These are phyloP conservation scores for Vanrija pseudolonga DNA, from an alignment of 1,284 basidiomycete genomes.

Conservation along the genomic window DNA sequence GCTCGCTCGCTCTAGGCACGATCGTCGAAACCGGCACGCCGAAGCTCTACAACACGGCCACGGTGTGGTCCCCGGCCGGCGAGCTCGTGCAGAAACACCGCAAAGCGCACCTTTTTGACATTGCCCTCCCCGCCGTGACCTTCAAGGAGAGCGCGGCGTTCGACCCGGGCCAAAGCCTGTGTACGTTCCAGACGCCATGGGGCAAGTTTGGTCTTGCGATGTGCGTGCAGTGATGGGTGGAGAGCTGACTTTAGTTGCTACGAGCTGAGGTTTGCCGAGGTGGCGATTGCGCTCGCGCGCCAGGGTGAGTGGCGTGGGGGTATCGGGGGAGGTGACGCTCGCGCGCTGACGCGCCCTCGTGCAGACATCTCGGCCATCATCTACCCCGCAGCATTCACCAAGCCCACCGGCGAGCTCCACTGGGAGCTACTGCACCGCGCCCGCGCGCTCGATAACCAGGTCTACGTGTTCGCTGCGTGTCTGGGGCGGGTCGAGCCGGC, in stretches of 20 bases:
- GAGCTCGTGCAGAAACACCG: constrained; percentile 70
- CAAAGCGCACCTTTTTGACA: constrained; percentile 90
- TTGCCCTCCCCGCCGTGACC: constrained; percentile 85
- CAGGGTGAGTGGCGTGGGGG: constrained; percentile 46
- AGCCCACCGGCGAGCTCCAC: constrained; percentile 82
- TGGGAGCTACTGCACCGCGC: constrained; percentile 84
- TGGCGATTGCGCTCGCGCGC: constrained; percentile 67
- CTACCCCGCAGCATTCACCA: constrained; percentile 82
- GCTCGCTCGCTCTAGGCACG: too few relatives aligned
- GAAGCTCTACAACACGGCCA: constrained; percentile 75
- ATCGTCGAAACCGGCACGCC: too few relatives aligned
- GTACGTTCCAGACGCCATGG: constrained; percentile 70
- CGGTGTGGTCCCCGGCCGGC: constrained; percentile 77
- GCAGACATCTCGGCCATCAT: constrained; percentile 61
- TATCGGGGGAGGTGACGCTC: too few relatives aligned
- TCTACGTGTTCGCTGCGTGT: constrained; percentile 85
- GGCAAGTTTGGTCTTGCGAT: constrained; percentile 5
- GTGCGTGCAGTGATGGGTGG: constrained; percentile 64
- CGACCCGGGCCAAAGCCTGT: constrained; percentile 65
- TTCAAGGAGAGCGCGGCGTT: constrained; percentile 68
- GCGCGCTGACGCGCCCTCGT: too few relatives aligned
- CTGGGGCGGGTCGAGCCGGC: constrained; percentile 75
- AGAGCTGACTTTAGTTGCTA: too few relatives aligned
- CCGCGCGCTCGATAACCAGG: constrained; percentile 83
- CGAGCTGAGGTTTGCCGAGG: too few relatives aligned